Percentiles rank a stretch among this genome's conserved stretches.
These are phyloP conservation scores for Rubia balearica DNA, from an alignment of 305 asterid species.

Conservation along the genomic window DNA sequence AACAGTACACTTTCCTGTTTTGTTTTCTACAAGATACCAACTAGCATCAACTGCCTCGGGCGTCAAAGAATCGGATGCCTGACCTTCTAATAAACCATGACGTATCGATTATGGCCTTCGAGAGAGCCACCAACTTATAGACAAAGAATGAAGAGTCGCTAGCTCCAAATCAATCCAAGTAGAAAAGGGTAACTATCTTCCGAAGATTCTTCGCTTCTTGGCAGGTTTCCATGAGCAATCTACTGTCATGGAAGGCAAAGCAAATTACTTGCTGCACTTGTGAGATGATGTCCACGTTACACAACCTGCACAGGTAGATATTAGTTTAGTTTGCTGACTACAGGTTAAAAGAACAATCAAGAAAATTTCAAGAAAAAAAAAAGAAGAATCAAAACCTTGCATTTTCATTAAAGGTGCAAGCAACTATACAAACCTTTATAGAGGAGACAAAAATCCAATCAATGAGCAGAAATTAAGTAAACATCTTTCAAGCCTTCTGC, in stretches of 20 bases:
- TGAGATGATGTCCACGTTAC: conserved; percentile 96
- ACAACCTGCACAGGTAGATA: conserved; percentile 52
- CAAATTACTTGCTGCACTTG: conserved; percentile 97
- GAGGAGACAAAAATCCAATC: background rate
- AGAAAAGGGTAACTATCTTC: conserved; percentile 91
- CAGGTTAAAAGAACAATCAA: background rate
- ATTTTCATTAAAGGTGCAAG: background rate
- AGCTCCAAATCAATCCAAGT: conserved; percentile 54
- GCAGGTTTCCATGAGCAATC: conserved; percentile 94
- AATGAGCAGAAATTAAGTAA: background rate
- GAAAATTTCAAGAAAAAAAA: too few relatives aligned
- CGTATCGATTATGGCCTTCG: conserved; percentile 12
- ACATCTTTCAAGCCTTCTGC: background rate
- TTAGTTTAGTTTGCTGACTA: background rate
- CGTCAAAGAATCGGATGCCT: background rate
- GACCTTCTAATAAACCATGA: conserved; percentile 10
- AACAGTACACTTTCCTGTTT: conserved; percentile 6
- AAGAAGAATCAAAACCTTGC: background rate
- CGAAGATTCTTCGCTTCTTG: conserved; percentile 92
- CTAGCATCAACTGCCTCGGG: conserved; percentile 5
- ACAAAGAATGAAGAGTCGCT: conserved; percentile 13
- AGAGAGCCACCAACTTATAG: conserved; percentile 16
- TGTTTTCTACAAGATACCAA: conserved; percentile 3
- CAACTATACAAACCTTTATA: background rate
- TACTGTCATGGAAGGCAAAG: conserved; percentile 95